Conservation (phyloP, 768 basidiomycete genomes). For the Podaxis pistillaris region DNA sequence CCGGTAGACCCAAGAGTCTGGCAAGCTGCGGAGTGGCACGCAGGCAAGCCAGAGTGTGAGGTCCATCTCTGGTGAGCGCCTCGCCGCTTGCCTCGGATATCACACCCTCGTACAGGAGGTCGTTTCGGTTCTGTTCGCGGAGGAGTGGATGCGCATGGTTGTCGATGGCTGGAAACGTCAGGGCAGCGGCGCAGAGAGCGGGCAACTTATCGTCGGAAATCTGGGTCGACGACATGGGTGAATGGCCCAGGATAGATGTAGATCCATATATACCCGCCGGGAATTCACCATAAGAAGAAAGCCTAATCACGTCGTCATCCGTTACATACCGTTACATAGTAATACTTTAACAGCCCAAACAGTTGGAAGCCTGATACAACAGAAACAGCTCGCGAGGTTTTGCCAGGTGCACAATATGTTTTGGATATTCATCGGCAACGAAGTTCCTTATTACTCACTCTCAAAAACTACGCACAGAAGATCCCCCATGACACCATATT, state of each 20-base stretch:
- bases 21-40: constrained; percentile 58
- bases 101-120: constrained; percentile 59
- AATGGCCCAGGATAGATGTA: neutral
- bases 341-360: too few relatives aligned
- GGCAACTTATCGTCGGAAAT: constrained; percentile 18
- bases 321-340: neutral
- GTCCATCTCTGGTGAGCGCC: constrained; percentile 48
- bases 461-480: neutral
- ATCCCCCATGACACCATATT: neutral
- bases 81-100: constrained; percentile 62
- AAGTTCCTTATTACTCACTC: neutral
- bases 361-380: too few relatives aligned
- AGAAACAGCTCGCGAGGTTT: too few relatives aligned
- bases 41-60: constrained; percentile 55
- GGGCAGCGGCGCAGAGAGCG: constrained; percentile 27
- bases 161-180: constrained; percentile 59
- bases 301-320: neutral
- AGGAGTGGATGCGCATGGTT: constrained; percentile 80
- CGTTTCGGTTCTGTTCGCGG: constrained; percentile 38
- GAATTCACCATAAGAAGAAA: constrained; percentile 1
- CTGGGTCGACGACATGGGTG: constrained; percentile 3
- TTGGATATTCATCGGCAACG: neutral
- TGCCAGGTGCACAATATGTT: neutral
- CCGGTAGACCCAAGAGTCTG: constrained; percentile 43
- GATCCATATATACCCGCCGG: neutral